Base-by-base conservation (phyloP, 1,284 basidiomycete genomes). In the Ceratobasidium sp. region DNA sequence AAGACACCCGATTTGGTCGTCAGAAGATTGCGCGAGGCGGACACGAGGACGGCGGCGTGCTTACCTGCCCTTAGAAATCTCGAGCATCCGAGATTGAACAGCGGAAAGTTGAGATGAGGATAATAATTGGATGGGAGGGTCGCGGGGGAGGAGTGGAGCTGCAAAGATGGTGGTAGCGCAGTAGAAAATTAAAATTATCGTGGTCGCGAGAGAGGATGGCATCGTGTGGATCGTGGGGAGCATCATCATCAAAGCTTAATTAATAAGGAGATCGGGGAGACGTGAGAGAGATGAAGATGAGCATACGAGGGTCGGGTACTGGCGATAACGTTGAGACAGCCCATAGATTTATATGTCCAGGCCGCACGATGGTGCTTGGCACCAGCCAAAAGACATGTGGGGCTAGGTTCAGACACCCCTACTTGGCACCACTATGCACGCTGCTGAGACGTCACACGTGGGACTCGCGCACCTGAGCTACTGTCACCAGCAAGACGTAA, bases 71-170 rank as follows among this genome's bases (percentile, higher is more conserved):
- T 59, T 71, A 5, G 67, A 57, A 5, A 47, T 24, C 27, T 71
- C 67, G 2, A 71, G 41, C 67, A 71, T 71, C 8, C 56, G 67
- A 17, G 67, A 24, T 48, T 71, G 54, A 19, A 71, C 54, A 24
- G 56, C 24, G 14, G 54, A 24, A 5, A 71, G 41, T 33, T 60
- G 67, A 8, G 53, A 47, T 7, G 67, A 7, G 48, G 67, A 48
- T 2, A 53, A n/a, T 27, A 71, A 31, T 24, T 54, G 41, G 27
- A 14, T 19, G 1, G 51, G 48, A 15, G 51, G 51, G 15, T 59
- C 31, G 31, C 54, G 54, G 19, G 15, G 22, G 9, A 41, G n/a
- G 19, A 71, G 67, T 2, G 67, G 67, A 4, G 29, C 27, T 2
- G 67, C 31, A 17, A 45, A 17, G 9, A 17, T 36, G n/a, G 56